These are phyloP conservation scores for Circinella minor DNA, from an alignment of 371 early-diverging fungal genomes.

Conservation along the genomic window DNA sequence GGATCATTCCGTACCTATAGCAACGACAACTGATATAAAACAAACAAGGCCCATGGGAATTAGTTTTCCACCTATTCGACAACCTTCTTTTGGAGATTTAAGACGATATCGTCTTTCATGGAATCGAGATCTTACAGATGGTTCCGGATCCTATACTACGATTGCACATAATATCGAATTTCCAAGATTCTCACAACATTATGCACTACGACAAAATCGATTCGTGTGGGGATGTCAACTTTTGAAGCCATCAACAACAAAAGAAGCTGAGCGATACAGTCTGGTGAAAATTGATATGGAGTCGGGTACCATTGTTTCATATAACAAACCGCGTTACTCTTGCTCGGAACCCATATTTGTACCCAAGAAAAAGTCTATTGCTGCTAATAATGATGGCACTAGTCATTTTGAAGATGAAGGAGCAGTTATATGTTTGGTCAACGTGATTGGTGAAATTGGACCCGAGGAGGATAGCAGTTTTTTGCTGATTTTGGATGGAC, in stretches of 20 bases:
- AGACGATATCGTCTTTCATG: slow-evolving; percentile 28
- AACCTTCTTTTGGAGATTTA: slow-evolving; percentile 37
- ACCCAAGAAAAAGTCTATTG: slow-evolving; percentile 21
- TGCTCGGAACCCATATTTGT: slow-evolving; percentile 75
- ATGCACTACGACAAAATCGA: slow-evolving; percentile 28
- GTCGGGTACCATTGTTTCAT: slow-evolving; percentile 13
- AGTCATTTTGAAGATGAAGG: slow-evolving; percentile 63
- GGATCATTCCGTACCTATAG: neutral
- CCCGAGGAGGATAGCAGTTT: slow-evolving; percentile 41
- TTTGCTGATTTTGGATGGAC: slow-evolving; percentile 62
- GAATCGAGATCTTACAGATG: neutral
- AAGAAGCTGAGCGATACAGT: slow-evolving; percentile 28
- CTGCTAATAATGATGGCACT: neutral
- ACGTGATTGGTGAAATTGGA: slow-evolving; percentile 9
- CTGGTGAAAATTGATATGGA: slow-evolving; percentile 53
- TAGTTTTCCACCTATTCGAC: slow-evolving; percentile 21
- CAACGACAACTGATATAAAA: slow-evolving; percentile 21
- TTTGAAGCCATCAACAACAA: neutral
- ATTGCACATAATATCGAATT: slow-evolving; percentile 55
- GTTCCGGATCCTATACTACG: slow-evolving; percentile 14
- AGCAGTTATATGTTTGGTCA: slow-evolving; percentile 57
- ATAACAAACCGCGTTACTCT: slow-evolving; percentile 38
- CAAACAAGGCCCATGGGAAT: slow-evolving; percentile 18
- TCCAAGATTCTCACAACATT: slow-evolving; percentile 26
- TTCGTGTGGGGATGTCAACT: slow-evolving; percentile 36